phyloP scores from a whole-genome alignment of 768 basidiomycete species.

The Panus rudis region DNA sequence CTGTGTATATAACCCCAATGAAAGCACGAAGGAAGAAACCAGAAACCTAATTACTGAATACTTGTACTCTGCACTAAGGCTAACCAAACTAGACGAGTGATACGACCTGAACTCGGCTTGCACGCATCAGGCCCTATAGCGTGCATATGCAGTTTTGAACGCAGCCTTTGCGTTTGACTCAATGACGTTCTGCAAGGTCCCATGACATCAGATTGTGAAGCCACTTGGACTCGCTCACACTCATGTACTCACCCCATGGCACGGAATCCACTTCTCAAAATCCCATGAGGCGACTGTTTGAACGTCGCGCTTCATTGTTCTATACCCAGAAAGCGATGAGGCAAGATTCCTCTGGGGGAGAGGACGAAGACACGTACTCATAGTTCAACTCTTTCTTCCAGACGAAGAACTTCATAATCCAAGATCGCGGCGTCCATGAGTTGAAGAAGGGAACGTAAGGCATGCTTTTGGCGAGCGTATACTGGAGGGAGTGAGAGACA shows the following conservation, averaged over 20 bases:
- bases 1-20: too few relatives aligned
- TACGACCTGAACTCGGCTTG: too few relatives aligned
- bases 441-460: conserved; percentile 6
- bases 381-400: conserved; percentile 15
- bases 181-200: conserved; percentile 34
- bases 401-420: conserved; percentile 10
- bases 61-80: too few relatives aligned
- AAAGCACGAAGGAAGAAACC: too few relatives aligned
- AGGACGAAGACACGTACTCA: conserved; percentile 2
- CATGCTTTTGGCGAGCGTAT: conserved; percentile 4
- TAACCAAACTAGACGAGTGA: too few relatives aligned
- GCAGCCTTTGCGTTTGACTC: conserved; percentile 40
- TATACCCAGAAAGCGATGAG: conserved; percentile 5
- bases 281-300: conserved; percentile 60
- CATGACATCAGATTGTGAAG: not conserved
- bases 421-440: conserved; percentile 6
- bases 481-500: conserved; percentile 1
- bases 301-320: conserved; percentile 49
- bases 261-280: conserved; percentile 61
- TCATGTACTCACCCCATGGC: conserved; percentile 39
- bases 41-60: too few relatives aligned
- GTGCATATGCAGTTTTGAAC: conserved; percentile 26
- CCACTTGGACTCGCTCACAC: not conserved
- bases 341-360: not conserved
- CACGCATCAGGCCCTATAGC: conserved; percentile 14